Conservation (phyloP, 768 basidiomycete genomes). For the Lactarius sp. region DNA sequence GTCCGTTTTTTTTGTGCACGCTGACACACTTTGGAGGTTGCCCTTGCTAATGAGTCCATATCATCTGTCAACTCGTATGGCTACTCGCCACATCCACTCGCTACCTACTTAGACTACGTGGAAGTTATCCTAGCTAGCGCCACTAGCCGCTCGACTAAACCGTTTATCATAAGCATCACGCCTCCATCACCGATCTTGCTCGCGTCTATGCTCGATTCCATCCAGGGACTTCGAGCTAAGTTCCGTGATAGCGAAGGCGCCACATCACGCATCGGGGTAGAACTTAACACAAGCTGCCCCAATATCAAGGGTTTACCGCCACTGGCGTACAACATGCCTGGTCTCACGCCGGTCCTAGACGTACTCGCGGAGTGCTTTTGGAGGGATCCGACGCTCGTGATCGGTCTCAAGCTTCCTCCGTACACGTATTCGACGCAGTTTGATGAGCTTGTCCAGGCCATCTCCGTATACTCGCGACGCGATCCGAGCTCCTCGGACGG, state of each 20-base stretch:
- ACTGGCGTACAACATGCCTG: conserved; percentile 54
- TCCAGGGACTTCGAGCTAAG: conserved; percentile 53
- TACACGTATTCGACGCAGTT: conserved; percentile 24
- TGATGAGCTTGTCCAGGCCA: conserved; percentile 13
- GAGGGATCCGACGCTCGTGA: conserved; percentile 51
- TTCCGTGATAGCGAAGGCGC: conserved; percentile 29
- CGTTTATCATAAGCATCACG: conserved; percentile 78
- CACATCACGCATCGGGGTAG: conserved; percentile 53
- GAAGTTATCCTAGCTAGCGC: conserved; percentile 40
- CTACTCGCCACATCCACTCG: conserved; percentile 74
- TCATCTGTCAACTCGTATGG: conserved; percentile 84
- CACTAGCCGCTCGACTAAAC: conserved; percentile 40
- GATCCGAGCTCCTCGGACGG: conserved; percentile 11
- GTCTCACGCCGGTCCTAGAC: conserved; percentile 49
- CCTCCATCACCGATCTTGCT: conserved; percentile 51
- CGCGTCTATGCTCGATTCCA: conserved; percentile 47
- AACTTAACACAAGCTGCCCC: conserved; percentile 83
- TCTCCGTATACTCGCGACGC: conserved; percentile 21
- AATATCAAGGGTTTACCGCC: conserved; percentile 64
- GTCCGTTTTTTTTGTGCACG: not conserved
- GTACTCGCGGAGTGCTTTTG: conserved; percentile 48
- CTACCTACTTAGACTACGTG: conserved; percentile 63
- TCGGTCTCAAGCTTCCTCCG: conserved; percentile 57
- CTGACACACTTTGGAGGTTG: conserved; percentile 44
- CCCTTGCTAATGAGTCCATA: conserved; percentile 44